Evolutionary conservation across 179 eudicot species (phyloP), one percentile per base, ranked within the genome.

Genomic region (Spergularia azorica): DNA sequence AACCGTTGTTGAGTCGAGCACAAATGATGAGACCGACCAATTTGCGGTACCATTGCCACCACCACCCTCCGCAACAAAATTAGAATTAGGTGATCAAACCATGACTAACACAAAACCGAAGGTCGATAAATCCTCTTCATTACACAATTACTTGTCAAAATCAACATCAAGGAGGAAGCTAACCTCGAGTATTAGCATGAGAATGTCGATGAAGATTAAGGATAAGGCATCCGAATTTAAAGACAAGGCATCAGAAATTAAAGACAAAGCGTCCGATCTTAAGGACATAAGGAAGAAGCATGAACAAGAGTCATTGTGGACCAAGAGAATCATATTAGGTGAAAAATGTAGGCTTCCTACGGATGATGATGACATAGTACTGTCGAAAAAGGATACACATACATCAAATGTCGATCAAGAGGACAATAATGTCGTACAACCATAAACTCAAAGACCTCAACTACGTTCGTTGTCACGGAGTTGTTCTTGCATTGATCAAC

Each of bases 251-350:
- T 75, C 79, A 0, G 76, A 76, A 5, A n/a, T 80, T 18, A 80
- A 80, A 63, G 83, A 76, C 13, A 80, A 80, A 38, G 73, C 83
- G 1, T 9, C 57, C 0, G 79, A 81, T 20, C 41, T 73, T 16
- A 79, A 76, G 15, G 81, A 81, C 6, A 43, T 74, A 6, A 87
- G 79, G 76, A 83, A 85, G 39, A 68, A 83, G 20, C 86, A 85
- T 5, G 91, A 90, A 62, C 46, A 86, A 17, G 96, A 95, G 41
- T 92, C 96, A 2, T 38, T 95, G 10, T 95, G 89, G 96, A 84
- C 86, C 69, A 95, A 92, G 81, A 84, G 84, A 50, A 95, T 95
- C 21, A 88, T 95, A 18, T 41, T 91, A 58, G 98, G 98, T 3
- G 98, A 91, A 61, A 91, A 84, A 77, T 95, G 98, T 73, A 84